Evolutionary conservation across 345 rosid genomes (phyloP).

Genomic region (Trapa incisa): DNA sequence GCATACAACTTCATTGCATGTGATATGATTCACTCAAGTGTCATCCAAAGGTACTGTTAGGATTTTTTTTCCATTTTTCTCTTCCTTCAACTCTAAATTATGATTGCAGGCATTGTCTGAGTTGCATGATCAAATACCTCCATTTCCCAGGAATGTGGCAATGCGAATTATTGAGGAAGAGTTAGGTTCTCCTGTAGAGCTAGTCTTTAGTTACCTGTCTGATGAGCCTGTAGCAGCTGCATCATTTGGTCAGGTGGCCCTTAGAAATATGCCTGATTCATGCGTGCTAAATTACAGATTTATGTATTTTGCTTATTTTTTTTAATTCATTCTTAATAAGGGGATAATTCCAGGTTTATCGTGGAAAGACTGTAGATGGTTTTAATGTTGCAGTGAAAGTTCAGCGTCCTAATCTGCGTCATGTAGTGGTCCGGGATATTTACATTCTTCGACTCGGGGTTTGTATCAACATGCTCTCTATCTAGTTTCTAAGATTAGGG

Average conservation of each 20-base stretch:
- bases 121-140: conserved; percentile 81
- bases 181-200: conserved; percentile 61
- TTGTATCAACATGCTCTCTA: conserved; percentile 15
- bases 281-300: neutral
- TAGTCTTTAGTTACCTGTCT: conserved; percentile 58
- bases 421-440: conserved; percentile 76
- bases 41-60: neutral
- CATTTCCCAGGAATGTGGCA: conserved; percentile 62
- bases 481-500: conserved; percentile 2
- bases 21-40: neutral
- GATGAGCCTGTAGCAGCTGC: conserved; percentile 90
- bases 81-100: conserved; percentile 6
- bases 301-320: neutral
- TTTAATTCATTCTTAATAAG: neutral
- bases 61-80: neutral
- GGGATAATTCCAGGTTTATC: conserved; percentile 43
- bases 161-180: conserved; percentile 79
- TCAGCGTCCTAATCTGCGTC: conserved; percentile 83
- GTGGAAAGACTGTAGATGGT: conserved; percentile 66
- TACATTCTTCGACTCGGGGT: conserved; percentile 89
- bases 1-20: neutral
- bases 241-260: conserved; percentile 86
- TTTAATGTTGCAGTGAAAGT: conserved; percentile 78
- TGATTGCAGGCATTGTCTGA: conserved; percentile 77
- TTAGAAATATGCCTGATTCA: neutral